Base-by-base conservation (phyloP, 2,329 filamentous ascomycete species). In the Penicillium sp. region DNA sequence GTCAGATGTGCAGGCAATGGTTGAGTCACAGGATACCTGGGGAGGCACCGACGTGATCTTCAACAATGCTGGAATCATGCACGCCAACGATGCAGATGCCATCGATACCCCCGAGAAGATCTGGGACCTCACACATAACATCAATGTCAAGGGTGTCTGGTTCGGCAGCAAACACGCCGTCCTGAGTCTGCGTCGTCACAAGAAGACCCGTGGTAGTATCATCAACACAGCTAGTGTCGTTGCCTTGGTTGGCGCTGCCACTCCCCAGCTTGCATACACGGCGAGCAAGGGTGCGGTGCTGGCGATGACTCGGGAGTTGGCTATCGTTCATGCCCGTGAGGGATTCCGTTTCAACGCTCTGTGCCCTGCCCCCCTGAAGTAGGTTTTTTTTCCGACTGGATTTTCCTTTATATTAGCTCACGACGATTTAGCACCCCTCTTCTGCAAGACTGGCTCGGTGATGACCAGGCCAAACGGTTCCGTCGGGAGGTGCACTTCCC, bases 141-240 rank as follows among this genome's bases (percentile, higher is more conserved):
- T 96, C 81, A 97, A 97, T 76, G 92, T 96, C 75, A 97, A 97
- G 84, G 92, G 92, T 43, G 92, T 97, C n/a, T 96, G 92, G 92
- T 97, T 86, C 74, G 92, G 92, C 59, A 88, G 87, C 83, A 97
- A 96, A 82, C 91, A 96, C 75, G 91, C 92, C 7, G 87, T 97
- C 29, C 81, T 93, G 50, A 85, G 90, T 44, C 82, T 97, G 68
- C 88, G 92, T 63, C 87, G 86, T 67, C 82, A 95, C 81, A 83
- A 84, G 54, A 97, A 97, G 85, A 84, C 80, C 44, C 85, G 83
- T 67, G 90, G 85, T 50, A 91, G 87, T 75, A 86, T 97, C 76
- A 92, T 96, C 83, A 96, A 96, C 82, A 96, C 91, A 3, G 92
- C 91, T 27, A 92, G 88, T 46, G 89, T 96, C 48, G 92, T 96